Conservation (phyloP, 2,329 filamentous ascomycete species). For the Neofusicoccum parvum region DNA sequence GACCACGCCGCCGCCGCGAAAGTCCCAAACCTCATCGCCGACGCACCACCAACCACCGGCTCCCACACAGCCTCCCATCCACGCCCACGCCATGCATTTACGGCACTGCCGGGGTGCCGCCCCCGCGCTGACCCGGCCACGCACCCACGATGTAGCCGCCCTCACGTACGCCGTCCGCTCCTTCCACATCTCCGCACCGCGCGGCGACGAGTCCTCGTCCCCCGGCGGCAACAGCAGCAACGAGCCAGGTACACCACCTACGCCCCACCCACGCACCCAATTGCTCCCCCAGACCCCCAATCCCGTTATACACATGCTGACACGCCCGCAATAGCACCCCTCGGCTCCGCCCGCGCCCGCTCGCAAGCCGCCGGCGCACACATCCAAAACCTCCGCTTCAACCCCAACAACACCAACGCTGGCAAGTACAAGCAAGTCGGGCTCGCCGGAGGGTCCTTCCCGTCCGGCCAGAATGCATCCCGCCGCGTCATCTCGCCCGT, state of each 20-base stretch:
- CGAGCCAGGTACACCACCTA: not conserved
- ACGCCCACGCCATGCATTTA: conserved; percentile 16
- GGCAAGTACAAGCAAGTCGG: not conserved
- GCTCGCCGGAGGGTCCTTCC: conserved; percentile 1
- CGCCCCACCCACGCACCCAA: not conserved
- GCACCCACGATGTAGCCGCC: not conserved
- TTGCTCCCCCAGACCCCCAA: not conserved
- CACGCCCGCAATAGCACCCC: not conserved
- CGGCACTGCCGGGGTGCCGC: conserved; percentile 5
- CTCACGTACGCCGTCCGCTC: conserved; percentile 1
- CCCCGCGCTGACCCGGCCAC: not conserved
- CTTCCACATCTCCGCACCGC: conserved; percentile 18
- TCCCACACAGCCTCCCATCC: not conserved
- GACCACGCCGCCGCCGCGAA: not conserved
- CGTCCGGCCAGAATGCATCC: not conserved
- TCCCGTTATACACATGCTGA: not conserved
- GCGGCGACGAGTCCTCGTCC: conserved; percentile 3
- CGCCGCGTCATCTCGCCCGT: not conserved
- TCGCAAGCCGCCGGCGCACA: not conserved
- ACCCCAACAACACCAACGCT: not conserved
- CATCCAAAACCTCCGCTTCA: not conserved
- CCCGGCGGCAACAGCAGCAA: not conserved
- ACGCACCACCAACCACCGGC: not conserved
- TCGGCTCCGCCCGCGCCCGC: conserved; percentile 6
- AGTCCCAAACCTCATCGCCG: conserved; percentile 13